Conservation (phyloP, 2,329 filamentous ascomycete genomes). For the Diaporthe australafricana region DNA sequence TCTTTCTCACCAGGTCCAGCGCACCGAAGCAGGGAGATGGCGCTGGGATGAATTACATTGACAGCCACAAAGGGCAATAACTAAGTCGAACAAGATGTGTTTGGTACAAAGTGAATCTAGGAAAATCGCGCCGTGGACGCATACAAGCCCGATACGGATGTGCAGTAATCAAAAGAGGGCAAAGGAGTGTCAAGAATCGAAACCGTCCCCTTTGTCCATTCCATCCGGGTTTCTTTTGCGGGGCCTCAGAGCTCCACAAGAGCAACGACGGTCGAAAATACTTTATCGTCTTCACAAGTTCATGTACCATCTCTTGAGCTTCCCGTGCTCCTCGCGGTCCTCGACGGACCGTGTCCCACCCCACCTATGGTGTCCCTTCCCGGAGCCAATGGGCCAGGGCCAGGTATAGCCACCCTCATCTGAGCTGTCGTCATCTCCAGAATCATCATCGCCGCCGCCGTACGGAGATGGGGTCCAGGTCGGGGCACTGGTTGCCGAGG, state of each 20-base stretch:
- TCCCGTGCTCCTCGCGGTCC: neutral
- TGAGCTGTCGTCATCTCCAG: neutral
- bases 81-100: neutral
- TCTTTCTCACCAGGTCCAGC: neutral
- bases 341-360: neutral
- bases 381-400: neutral
- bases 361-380: neutral
- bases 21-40: neutral
- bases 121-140: slow-evolving; percentile 2
- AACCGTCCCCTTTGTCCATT: neutral
- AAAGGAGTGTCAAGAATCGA: slow-evolving; percentile 36
- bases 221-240: neutral
- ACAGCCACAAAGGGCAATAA: neutral
- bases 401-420: slow-evolving; percentile 5
- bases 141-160: neutral
- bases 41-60: slow-evolving; percentile 11
- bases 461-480: slow-evolving; percentile 28
- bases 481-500: neutral
- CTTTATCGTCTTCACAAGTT: neutral
- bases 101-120: slow-evolving; percentile 9
- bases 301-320: slow-evolving; percentile 27
- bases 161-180: slow-evolving; percentile 10
- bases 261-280: neutral
- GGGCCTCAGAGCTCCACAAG: neutral
- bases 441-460: slow-evolving; percentile 11